Evolutionary conservation across 2,329 filamentous ascomycete species (phyloP).

Genomic region (Aureobasidium sp.): DNA sequence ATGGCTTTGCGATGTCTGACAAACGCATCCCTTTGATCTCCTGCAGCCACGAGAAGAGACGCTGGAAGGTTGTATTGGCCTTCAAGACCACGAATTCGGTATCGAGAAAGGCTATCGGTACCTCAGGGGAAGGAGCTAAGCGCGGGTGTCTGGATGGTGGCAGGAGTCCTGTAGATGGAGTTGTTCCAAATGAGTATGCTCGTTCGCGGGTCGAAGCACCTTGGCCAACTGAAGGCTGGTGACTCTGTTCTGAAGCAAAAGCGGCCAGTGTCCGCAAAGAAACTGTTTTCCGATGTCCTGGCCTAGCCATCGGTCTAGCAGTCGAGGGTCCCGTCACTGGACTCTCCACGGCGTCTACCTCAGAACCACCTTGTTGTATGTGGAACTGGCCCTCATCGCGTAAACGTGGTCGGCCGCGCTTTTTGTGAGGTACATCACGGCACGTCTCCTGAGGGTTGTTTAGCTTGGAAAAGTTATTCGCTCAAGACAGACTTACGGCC

Average conservation of each 20-base stretch:
- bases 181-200: not conserved
- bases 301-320: constrained; percentile 19
- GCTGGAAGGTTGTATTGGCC: constrained; percentile 36
- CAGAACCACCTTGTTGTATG: not conserved
- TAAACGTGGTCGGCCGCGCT: constrained; percentile 66
- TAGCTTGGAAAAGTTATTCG: not conserved
- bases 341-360: not conserved
- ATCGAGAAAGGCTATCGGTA: constrained; percentile 36
- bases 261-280: constrained; percentile 27
- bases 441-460: constrained; percentile 55
- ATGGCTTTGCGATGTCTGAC: constrained; percentile 34
- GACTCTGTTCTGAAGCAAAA: not conserved
- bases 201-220: not conserved
- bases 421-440: constrained; percentile 79
- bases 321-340: not conserved
- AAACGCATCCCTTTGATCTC: constrained; percentile 33
- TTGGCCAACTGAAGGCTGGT: not conserved
- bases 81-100: constrained; percentile 40
- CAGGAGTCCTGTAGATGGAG: not conserved
- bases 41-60: constrained; percentile 30
- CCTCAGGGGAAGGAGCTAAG: not conserved
- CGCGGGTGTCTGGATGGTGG: not conserved
- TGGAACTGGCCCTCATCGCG: constrained; percentile 49
- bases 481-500: constrained; percentile 34
- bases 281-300: constrained; percentile 23